A percentile compares a stretch with the other conserved stretches of the same genome.
Conservation (phyloP, 768 basidiomycete genomes). For the Lactarius pseudohatsudake region DNA sequence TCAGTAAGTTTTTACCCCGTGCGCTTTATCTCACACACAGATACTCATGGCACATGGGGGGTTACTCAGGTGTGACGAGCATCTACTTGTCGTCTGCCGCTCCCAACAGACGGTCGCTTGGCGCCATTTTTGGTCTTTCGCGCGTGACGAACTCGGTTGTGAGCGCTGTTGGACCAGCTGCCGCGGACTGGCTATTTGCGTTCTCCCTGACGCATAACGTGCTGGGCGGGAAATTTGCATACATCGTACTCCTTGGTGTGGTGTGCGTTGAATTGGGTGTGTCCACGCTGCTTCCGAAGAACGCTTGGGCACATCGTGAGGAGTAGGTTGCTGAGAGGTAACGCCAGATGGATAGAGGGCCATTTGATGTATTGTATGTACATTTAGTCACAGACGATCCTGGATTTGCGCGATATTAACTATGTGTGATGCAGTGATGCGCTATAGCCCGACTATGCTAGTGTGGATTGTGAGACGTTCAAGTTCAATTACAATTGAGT, state of each 20-base stretch:
- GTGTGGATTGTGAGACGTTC: too few relatives aligned
- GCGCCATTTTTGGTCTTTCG: slow-evolving; percentile 59
- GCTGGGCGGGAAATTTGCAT: background rate
- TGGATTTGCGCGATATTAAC: background rate
- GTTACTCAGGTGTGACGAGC: slow-evolving; percentile 56
- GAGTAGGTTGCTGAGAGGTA: too few relatives aligned
- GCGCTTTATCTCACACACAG: accelerated
- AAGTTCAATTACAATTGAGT: too few relatives aligned
- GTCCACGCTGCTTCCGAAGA: background rate
- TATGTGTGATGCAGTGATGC: too few relatives aligned
- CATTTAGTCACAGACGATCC: background rate
- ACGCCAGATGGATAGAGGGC: background rate
- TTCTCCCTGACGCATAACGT: slow-evolving; percentile 46
- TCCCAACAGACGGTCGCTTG: slow-evolving; percentile 62
- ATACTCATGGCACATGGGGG: background rate
- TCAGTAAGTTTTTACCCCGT: background rate
- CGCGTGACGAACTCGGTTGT: slow-evolving; percentile 40
- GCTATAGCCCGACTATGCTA: too few relatives aligned
- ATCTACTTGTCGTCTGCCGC: slow-evolving; percentile 64
- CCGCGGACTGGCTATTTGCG: slow-evolving; percentile 65
- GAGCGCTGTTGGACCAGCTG: slow-evolving; percentile 51
- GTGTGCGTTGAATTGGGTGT: background rate
- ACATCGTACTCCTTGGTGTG: background rate
- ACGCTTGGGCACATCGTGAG: background rate
- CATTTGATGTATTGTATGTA: background rate